Conservation (phyloP, 2,329 filamentous ascomycete species). For the Chrysoporthe deuterocubensis region DNA sequence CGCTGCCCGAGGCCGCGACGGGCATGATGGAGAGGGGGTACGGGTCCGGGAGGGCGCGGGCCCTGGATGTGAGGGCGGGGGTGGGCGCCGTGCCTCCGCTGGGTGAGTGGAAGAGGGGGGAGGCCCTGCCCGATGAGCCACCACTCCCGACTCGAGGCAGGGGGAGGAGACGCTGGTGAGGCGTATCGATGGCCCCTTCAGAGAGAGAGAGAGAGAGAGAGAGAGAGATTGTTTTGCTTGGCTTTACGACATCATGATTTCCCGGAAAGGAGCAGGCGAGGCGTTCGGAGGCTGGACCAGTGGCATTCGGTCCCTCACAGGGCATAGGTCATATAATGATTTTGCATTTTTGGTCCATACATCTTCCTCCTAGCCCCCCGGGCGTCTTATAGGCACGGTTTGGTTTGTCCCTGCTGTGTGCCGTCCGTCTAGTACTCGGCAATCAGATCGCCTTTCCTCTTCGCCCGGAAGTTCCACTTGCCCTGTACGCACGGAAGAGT, state of each 20-base stretch:
- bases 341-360: slow-evolving; percentile 6
- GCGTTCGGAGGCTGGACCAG: neutral
- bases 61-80: slow-evolving; percentile 39
- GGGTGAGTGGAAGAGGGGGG: slow-evolving; percentile 71
- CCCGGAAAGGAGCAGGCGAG: slow-evolving; percentile 7
- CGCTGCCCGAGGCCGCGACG: slow-evolving; percentile 31
- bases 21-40: slow-evolving; percentile 48
- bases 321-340: neutral
- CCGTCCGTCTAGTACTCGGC: slow-evolving; percentile 68
- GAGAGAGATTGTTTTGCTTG: neutral
- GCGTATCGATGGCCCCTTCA: slow-evolving; percentile 28
- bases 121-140: slow-evolving; percentile 60
- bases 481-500: slow-evolving; percentile 59
- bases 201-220: neutral
- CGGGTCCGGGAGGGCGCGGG: slow-evolving; percentile 32
- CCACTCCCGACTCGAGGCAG: slow-evolving; percentile 50
- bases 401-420: neutral
- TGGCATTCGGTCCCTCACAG: neutral
- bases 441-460: slow-evolving; percentile 85
- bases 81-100: slow-evolving; percentile 40
- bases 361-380: neutral
- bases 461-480: slow-evolving; percentile 82
- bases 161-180: slow-evolving; percentile 43
- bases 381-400: slow-evolving; percentile 18
- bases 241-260: slow-evolving; percentile 18